phyloP scores from a whole-genome alignment of 2,329 filamentous ascomycete genomes.

The Talaromyces verruculosus region DNA sequence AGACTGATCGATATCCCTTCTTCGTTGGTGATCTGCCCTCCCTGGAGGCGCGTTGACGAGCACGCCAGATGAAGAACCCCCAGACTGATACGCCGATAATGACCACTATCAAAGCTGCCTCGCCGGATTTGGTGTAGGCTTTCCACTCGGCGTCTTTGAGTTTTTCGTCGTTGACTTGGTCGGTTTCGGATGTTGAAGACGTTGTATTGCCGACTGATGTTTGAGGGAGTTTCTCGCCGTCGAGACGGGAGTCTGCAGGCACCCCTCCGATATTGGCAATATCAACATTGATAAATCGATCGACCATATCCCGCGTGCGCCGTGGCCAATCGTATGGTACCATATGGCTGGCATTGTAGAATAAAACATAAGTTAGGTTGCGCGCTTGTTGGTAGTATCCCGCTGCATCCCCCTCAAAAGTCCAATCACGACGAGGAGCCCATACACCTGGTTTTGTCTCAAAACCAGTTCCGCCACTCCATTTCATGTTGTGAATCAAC shows the following conservation, averaged over 20 bases:
- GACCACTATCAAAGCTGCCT: conserved; percentile 80
- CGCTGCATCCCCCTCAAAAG: conserved; percentile 81
- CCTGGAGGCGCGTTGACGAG: conserved; percentile 47
- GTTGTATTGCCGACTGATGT: conserved; percentile 76
- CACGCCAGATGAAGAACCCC: conserved; percentile 68
- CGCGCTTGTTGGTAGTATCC: conserved; percentile 93
- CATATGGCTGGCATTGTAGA: conserved; percentile 97
- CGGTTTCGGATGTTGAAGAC: conserved; percentile 50
- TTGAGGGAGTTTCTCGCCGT: conserved; percentile 77
- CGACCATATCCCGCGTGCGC: conserved; percentile 90
- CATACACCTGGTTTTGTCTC: conserved; percentile 82
- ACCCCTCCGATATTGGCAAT: conserved; percentile 81
- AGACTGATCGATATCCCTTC: conserved; percentile 42
- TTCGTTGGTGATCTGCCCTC: conserved; percentile 33
- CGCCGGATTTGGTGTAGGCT: conserved; percentile 83
- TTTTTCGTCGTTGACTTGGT: conserved; percentile 68
- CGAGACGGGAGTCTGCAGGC: conserved; percentile 75
- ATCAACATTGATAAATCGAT: conserved; percentile 92
- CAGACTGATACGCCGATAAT: conserved; percentile 69
- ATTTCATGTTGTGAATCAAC: conserved; percentile 84
- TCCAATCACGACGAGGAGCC: conserved; percentile 92
- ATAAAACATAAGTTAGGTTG: conserved; percentile 92
- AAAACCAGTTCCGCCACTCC: conserved; percentile 90
- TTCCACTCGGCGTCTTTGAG: conserved; percentile 84
- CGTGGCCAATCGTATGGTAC: conserved; percentile 91